phyloP scores from a whole-genome alignment of 2,329 filamentous ascomycete species.

The Aurifilum marmelostoma region DNA sequence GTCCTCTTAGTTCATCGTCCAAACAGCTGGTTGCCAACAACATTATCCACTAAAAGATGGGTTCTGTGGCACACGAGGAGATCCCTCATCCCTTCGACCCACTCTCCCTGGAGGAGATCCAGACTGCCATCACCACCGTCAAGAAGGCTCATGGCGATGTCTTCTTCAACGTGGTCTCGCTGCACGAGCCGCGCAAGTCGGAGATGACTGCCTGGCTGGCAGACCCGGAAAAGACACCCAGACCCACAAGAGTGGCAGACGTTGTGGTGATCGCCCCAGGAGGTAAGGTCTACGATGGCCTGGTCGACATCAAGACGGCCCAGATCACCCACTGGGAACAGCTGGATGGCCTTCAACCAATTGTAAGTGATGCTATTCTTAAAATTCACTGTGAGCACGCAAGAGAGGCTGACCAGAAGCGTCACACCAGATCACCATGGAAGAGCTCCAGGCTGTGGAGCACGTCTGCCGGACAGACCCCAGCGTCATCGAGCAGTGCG shows the following conservation, averaged over 20 bases:
- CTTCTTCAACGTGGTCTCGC: conserved; percentile 83
- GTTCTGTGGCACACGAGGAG: conserved; percentile 19
- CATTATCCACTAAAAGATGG: conserved; percentile 28
- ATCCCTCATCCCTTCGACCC: conserved; percentile 75
- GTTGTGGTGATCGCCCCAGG: conserved; percentile 79
- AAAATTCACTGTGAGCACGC: no score
- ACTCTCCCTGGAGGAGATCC: conserved; percentile 73
- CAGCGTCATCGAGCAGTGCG: conserved; percentile 89
- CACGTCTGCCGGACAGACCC: conserved; percentile 74
- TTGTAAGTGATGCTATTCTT: conserved; percentile 54
- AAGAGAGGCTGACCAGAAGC: conserved; percentile 27
- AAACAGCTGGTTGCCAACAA: background rate
- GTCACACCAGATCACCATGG: conserved; percentile 76
- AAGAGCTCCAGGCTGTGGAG: conserved; percentile 84
- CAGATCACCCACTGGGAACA: conserved; percentile 76
- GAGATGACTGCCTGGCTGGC: conserved; percentile 82
- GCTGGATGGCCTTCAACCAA: conserved; percentile 77
- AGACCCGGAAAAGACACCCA: conserved; percentile 60
- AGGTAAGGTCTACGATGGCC: conserved; percentile 80
- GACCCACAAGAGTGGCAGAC: conserved; percentile 76
- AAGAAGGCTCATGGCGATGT: conserved; percentile 71
- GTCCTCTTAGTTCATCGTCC: background rate
- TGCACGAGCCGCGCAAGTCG: conserved; percentile 83
- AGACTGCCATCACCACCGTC: conserved; percentile 68
- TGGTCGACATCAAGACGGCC: conserved; percentile 71